Base-by-base conservation (phyloP, 306 rosid genomes). In the Crataegus laevigata region DNA sequence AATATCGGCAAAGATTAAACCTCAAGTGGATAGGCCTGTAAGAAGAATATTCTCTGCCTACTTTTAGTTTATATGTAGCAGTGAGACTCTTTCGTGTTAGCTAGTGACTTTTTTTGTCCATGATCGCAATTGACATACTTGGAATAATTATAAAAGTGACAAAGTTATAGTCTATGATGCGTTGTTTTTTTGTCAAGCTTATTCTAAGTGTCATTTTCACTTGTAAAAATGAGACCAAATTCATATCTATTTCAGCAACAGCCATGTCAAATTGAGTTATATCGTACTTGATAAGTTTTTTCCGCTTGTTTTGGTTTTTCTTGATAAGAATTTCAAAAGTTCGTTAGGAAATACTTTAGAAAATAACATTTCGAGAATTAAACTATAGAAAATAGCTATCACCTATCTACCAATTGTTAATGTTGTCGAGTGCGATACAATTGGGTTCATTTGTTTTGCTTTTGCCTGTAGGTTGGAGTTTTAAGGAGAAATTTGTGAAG, bases 11-110 rank as follows among this genome's bases (percentile, higher is more conserved):
- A 40, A 15, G 19, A 8, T 45, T 30, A 17, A 28, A 26, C 18
- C 34, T 50, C 71, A 55, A 71, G 70, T 67, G 40, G 80, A 68
- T 58, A 28, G 67, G 55, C 73, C 45, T 28, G 7, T 22, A 64
- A 28, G 69, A 73, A 42, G 42, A 72, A 58, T 25, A 59, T 38
- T 58, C 55, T 47, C 2, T 15, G 6, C 6, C 55, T 22, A 9
- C 64, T 73, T 40, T 17, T 9, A 38, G 26, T 25, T 40, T 38
- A 38, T 59, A 40, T 59, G 40, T 5, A 2, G 75, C 13, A 8
- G 26, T 73, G 57, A 18, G 38, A 2, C 52, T 0, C 38, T 72
- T 72, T 72, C 57, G 13, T 57, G 36, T 57, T 15, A 58, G 18
- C 25, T 15, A 58, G 18, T 36, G 21, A 63, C n/a, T 40, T 0